A percentile compares a stretch with the other conserved stretches of the same genome.
Evolutionary conservation across 352 stramenopile genomes (phyloP).

Genomic region (Globisporangium nunn): DNA sequence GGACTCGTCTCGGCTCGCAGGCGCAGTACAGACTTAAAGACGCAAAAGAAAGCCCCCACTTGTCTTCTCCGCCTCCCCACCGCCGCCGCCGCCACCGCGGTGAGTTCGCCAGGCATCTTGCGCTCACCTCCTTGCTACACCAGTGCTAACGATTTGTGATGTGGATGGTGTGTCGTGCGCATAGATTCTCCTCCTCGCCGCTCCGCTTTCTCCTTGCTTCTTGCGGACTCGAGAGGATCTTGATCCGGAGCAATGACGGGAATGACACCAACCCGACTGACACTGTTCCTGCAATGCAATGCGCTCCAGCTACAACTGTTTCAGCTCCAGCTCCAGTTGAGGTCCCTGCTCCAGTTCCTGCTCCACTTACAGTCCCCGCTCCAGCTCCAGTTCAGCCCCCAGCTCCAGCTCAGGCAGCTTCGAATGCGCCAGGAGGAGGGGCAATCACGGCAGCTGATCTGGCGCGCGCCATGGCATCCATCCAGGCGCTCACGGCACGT

Average conservation of each 20-base stretch:
- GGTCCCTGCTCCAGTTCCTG: conserved; percentile 6
- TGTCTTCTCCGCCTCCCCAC: not conserved
- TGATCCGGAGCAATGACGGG: not conserved
- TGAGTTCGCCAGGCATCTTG: not conserved
- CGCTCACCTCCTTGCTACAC: not conserved
- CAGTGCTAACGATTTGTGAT: not conserved
- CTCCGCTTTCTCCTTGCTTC: not conserved
- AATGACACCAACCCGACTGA: not conserved
- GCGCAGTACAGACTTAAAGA: conserved; percentile 4
- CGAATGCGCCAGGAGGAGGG: conserved; percentile 6
- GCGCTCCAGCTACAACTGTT: not conserved
- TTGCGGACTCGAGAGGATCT: not conserved
- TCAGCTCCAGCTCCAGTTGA: not conserved
- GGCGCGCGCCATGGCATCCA: conserved; percentile 79
- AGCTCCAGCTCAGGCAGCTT: conserved; percentile 2
- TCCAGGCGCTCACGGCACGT: conserved; percentile 51
- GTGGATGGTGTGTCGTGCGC: not conserved
- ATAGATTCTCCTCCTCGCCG: not conserved
- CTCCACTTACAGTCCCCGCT: conserved; percentile 8
- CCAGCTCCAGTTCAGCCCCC: conserved; percentile 10
- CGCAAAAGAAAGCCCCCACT: not conserved
- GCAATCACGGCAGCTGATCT: conserved; percentile 76
- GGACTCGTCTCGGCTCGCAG: not conserved
- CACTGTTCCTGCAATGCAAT: not conserved
- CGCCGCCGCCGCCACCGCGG: not conserved